These are phyloP conservation scores for Corylus heterophylla DNA, from an alignment of 306 rosid species.

Conservation along the genomic window DNA sequence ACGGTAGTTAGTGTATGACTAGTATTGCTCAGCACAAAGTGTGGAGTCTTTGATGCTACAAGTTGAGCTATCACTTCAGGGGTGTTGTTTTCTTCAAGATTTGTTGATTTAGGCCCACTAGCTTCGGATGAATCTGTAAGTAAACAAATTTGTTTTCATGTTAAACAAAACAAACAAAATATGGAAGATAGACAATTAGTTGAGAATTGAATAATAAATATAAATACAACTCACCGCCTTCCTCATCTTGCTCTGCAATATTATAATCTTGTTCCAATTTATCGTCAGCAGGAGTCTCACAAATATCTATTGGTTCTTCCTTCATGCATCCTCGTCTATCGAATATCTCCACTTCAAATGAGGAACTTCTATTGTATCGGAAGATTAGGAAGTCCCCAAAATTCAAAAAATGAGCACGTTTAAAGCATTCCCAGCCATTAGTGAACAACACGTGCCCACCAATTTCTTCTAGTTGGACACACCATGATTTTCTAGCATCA, in stretches of 20 bases:
- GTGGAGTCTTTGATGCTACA: neutral
- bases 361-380: neutral
- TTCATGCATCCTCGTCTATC: conserved; percentile 9
- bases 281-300: neutral
- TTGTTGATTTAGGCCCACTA: neutral
- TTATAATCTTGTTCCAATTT: neutral
- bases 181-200: neutral
- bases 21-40: neutral
- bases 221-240: neutral
- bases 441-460: conserved; percentile 5
- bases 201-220: neutral
- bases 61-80: too few relatives aligned
- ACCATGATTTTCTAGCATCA: conserved; percentile 20
- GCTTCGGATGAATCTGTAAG: conserved; percentile 1
- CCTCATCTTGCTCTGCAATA: neutral
- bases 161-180: neutral
- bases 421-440: conserved; percentile 26
- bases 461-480: conserved; percentile 17
- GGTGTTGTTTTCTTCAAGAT: neutral
- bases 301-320: neutral
- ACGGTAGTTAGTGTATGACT: too few relatives aligned
- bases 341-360: conserved; percentile 1
- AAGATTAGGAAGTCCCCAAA: conserved; percentile 30
- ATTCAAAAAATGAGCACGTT: conserved; percentile 11
- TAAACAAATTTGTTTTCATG: neutral